Conservation (phyloP, 352 stramenopile genomes). For the Phytophthora pluvialis region DNA sequence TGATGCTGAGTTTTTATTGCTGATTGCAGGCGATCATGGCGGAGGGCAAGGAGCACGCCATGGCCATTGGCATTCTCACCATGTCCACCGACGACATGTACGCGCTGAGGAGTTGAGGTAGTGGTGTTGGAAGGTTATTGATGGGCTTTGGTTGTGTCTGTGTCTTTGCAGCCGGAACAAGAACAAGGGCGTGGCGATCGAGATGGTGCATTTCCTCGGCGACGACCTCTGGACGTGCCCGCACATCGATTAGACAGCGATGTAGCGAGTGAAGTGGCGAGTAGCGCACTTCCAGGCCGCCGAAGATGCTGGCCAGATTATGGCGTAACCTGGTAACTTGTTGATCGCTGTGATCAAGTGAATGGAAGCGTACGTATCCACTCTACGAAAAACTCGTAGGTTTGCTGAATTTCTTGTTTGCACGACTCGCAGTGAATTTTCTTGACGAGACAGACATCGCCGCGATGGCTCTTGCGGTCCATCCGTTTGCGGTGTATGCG, state of each 20-base stretch:
- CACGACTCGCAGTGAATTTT: no score
- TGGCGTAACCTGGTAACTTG: neutral
- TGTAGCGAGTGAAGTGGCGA: neutral
- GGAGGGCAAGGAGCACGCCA: slow-evolving; percentile 96
- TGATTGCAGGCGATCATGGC: slow-evolving; percentile 92
- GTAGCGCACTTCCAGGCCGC: no score
- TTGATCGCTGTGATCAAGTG: neutral
- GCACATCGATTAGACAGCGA: slow-evolving; percentile 69
- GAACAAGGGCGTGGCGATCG: slow-evolving; percentile 98
- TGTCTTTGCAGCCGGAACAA: slow-evolving; percentile 73
- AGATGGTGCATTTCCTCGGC: slow-evolving; percentile 97
- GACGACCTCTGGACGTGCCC: slow-evolving; percentile 95
- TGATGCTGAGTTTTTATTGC: neutral
- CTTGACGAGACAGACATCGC: no score
- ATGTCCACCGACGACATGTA: slow-evolving; percentile 98
- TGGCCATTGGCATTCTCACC: slow-evolving; percentile 96
- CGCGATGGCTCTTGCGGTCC: no score
- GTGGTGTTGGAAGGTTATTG: neutral
- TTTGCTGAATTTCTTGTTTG: no score
- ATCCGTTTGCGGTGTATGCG: no score
- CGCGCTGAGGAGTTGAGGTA: slow-evolving; percentile 8
- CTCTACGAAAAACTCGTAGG: no score
- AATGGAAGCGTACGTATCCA: no score
- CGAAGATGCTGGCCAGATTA: neutral
- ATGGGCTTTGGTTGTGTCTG: neutral